Evolutionary conservation across 2,329 filamentous ascomycete genomes (phyloP), one percentile per base, ranked within the genome.

Genomic region (Emmonsiellopsis sp.): DNA sequence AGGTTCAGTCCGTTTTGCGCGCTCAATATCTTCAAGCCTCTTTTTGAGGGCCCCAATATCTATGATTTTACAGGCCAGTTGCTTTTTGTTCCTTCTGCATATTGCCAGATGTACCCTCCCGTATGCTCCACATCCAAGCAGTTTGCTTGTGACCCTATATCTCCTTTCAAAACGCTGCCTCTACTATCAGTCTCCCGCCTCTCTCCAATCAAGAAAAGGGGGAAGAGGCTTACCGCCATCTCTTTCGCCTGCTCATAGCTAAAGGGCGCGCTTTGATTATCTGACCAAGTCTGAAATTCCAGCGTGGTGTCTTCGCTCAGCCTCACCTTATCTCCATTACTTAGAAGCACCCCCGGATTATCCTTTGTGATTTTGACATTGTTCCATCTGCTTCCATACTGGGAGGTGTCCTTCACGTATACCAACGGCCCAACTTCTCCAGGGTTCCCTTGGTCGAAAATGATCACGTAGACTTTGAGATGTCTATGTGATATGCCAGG

Each of bases 61-160:
- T 31, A 75, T 63, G 27, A 76, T 62, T 54, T 76, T 76, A 62
- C 74, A 76, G 4, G 74, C 74, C 33, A 75, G 54, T 50, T 76
- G 74, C 46, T 61, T 60, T 2, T 63, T 62, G 9, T 56, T 61
- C 2, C 52, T 49, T 32, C 59, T 60, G 21, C 69, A 63, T 37
- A 70, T 62, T 2, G 74, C 72, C 71, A 76, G 71, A 50, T 69
- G 64, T 10, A 76, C 73, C 48, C 63, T 58, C 10, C 72, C 73
- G 60, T 66, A 74, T 5, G 68, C 67, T 14, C 74, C 74, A 11
- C 67, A 65, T 5, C 74, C 74, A 31, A 76, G 57, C 39, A 68
- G 62, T 39, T 71, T 66, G 42, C 63, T 60, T 10, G 71, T 73
- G 46, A 76, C 59, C 8, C 58, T 46, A 55, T 71, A 74, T 7